A percentile compares a stretch with the other conserved stretches of the same genome.
Conservation (phyloP, 225 moss, liverwort and hornwort genomes). For the Ulota crispa region DNA sequence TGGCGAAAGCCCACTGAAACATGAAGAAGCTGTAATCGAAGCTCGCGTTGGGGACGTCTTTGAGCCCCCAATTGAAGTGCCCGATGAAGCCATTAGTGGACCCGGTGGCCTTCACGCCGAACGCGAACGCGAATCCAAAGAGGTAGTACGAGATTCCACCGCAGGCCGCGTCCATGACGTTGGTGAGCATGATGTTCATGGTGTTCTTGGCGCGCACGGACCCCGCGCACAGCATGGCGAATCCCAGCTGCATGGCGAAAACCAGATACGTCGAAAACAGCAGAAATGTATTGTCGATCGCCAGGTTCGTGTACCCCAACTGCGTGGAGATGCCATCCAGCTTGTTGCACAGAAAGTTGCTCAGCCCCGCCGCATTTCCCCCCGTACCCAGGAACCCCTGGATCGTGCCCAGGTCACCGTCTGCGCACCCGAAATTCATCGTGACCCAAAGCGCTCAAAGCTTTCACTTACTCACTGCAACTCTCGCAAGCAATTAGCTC, state of each 20-base stretch:
- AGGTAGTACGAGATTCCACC: slow-evolving; percentile 87
- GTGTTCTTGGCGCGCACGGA: slow-evolving; percentile 92
- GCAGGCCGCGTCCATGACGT: slow-evolving; percentile 84
- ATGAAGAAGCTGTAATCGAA: slow-evolving; percentile 70
- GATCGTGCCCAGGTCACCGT: slow-evolving; percentile 38
- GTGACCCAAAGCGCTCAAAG: background rate
- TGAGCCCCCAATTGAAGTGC: slow-evolving; percentile 61
- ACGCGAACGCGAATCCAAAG: slow-evolving; percentile 87
- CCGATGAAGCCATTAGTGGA: slow-evolving; percentile 76
- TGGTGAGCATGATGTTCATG: slow-evolving; percentile 94
- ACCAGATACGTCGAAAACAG: slow-evolving; percentile 84
- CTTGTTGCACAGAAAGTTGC: slow-evolving; percentile 56
- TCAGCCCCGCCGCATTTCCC: slow-evolving; percentile 26
- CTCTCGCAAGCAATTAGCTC: background rate
- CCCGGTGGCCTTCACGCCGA: slow-evolving; percentile 37
- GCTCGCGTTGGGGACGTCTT: slow-evolving; percentile 12
- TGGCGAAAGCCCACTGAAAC: slow-evolving; percentile 80
- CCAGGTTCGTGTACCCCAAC: slow-evolving; percentile 28
- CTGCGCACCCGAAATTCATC: slow-evolving; percentile 40
- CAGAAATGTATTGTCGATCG: slow-evolving; percentile 64
- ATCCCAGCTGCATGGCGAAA: slow-evolving; percentile 94
- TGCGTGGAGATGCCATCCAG: slow-evolving; percentile 34
- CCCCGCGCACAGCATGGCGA: slow-evolving; percentile 94
- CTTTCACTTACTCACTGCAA: background rate
- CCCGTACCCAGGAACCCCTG: slow-evolving; percentile 39